Base-by-base conservation (phyloP, 306 rosid genomes). In the Inga laurina region DNA sequence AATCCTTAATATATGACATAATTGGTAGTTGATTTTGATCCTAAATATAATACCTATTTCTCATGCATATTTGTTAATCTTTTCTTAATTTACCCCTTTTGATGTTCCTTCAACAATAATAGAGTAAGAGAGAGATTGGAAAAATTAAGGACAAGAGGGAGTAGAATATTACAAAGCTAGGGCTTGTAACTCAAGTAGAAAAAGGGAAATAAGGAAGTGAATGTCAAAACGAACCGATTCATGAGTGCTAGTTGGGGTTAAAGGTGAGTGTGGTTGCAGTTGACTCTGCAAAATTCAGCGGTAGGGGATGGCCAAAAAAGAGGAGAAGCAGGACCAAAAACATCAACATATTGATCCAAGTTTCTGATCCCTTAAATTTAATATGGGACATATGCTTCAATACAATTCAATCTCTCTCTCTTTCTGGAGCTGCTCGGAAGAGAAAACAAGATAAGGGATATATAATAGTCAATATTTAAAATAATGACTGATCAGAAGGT, bases 171-270 rank as follows among this genome's bases (percentile, higher is more conserved):
- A 39, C 43, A 39, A 39, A 39, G 43, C 1, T 37, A 37, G 41
- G 43, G 43, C 8, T 39, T 39, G 43, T 39, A 1, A 39, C 43
- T 39, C 64, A 57, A n/a, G 30, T n/a, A 57, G 64, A 7, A 8
- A 57, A 57, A 4, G 30, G 64, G n/a, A 57, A 57, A 39, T 5
- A 39, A 21, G 64, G 9, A 21, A 30, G 64, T 57, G 64, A 57
- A 57, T n/a, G 66, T 85, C 85, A 85, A 84, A 86, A 74, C 66
- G 87, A 89, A 89, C 82, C n/a, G 70, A 89, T 82, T 85, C 87
- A 39, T 39, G 43, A 78, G 37, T 61, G 82, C 86, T 69, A 89
- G 81, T 85, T 79, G 92, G 68, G 45, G 2, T 82, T 62, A 39
- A 39, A 75, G 82, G 8, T 14, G 77, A 12, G 32, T 72, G 46